These are phyloP conservation scores for Didymella lethalis DNA, from an alignment of 2,329 filamentous ascomycete species.

Conservation along the genomic window DNA sequence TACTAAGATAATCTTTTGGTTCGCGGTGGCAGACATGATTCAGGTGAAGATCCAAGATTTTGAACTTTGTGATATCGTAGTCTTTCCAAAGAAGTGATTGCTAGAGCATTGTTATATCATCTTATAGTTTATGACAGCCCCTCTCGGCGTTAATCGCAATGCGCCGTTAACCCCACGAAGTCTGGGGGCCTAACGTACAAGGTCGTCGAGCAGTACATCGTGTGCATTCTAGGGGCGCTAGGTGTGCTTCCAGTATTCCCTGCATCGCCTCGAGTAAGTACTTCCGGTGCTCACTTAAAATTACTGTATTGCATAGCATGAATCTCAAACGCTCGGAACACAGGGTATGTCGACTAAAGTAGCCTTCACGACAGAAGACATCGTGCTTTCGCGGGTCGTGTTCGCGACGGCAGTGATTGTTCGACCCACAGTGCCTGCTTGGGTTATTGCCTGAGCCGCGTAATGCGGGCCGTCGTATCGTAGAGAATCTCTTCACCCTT, in stretches of 20 bases:
- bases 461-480: too few relatives aligned
- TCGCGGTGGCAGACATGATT: neutral
- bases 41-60: neutral
- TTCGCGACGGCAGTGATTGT: too few relatives aligned
- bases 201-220: neutral
- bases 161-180: neutral
- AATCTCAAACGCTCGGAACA: too few relatives aligned
- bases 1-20: constrained; percentile 45
- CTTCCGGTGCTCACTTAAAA: neutral
- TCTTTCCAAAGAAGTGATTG: too few relatives aligned
- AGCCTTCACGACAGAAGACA: too few relatives aligned
- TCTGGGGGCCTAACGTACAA: neutral
- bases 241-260: neutral
- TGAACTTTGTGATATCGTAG: neutral
- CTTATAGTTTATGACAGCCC: neutral
- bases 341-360: too few relatives aligned
- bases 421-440: too few relatives aligned
- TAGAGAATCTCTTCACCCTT: too few relatives aligned
- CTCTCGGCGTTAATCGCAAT: neutral
- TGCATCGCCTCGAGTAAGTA: neutral
- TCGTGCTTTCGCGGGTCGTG: too few relatives aligned
- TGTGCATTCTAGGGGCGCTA: neutral
- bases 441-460: too few relatives aligned
- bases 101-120: neutral
- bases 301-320: too few relatives aligned